Evolutionary conservation across 225 moss, liverwort and hornwort species (phyloP).

Genomic region (Polytrichum formosum): DNA sequence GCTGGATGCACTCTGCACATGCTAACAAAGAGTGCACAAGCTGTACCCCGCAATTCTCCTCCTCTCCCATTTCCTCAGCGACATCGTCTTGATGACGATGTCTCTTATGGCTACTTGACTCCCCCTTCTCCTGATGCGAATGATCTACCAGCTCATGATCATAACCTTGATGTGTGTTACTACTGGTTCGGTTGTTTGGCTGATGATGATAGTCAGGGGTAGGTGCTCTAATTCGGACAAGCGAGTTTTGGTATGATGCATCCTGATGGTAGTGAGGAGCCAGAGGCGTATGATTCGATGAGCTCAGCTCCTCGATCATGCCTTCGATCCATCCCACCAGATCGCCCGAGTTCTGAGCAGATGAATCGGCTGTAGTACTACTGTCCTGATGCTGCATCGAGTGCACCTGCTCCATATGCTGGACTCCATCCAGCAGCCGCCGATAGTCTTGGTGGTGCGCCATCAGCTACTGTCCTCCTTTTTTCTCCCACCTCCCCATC

Average conservation of each 20-base stretch:
- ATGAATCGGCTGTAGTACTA: constrained; percentile 23
- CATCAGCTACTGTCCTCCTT: too few relatives aligned
- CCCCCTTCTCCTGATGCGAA: not conserved
- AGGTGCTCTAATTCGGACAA: constrained; percentile 27
- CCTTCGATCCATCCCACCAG: constrained; percentile 71
- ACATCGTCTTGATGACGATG: not conserved
- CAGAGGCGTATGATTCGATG: constrained; percentile 31
- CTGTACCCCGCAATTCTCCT: constrained; percentile 60
- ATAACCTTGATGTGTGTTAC: constrained; percentile 11
- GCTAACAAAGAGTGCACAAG: constrained; percentile 65
- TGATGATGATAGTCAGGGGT: constrained; percentile 11
- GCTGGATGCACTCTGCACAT: constrained; percentile 67
- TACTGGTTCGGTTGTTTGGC: constrained; percentile 9
- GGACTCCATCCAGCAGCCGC: constrained; percentile 29
- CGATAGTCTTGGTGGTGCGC: too few relatives aligned
- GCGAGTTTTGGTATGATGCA: constrained; percentile 54
- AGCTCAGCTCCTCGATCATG: constrained; percentile 77
- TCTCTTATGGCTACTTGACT: not conserved
- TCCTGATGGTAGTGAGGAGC: constrained; percentile 30
- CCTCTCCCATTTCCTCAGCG: constrained; percentile 24
- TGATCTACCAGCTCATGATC: not conserved
- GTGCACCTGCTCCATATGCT: constrained; percentile 41
- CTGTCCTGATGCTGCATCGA: constrained; percentile 21
- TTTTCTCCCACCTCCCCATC: too few relatives aligned
- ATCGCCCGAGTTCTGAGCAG: constrained; percentile 26